Conservation (phyloP, 768 basidiomycete species). For the Russula lepida region DNA sequence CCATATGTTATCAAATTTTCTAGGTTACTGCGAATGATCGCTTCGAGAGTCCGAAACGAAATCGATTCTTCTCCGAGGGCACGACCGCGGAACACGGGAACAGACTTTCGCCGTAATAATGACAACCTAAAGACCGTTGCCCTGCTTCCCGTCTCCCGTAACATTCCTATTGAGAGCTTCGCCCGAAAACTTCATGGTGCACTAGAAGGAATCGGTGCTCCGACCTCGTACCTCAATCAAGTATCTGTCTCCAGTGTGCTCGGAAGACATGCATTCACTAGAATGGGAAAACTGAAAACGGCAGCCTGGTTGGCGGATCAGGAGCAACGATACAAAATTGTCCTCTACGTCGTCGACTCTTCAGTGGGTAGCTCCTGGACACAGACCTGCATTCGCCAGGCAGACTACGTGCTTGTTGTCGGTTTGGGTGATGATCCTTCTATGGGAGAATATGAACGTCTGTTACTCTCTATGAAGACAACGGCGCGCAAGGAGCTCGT, state of each 20-base stretch:
- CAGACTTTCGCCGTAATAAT: constrained; percentile 69
- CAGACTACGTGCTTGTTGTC: constrained; percentile 89
- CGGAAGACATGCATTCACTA: constrained; percentile 89
- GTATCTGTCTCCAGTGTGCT: constrained; percentile 86
- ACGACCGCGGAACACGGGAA: constrained; percentile 42
- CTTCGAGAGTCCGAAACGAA: constrained; percentile 81
- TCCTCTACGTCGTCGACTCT: constrained; percentile 94
- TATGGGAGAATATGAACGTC: constrained; percentile 89
- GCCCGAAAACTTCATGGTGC: constrained; percentile 82
- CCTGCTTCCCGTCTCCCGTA: constrained; percentile 77
- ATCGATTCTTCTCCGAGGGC: constrained; percentile 52
- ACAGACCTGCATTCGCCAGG: constrained; percentile 95
- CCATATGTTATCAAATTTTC: neutral
- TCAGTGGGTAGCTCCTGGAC: constrained; percentile 96
- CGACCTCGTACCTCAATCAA: constrained; percentile 89
- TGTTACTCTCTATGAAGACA: constrained; percentile 91
- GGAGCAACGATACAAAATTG: constrained; percentile 87
- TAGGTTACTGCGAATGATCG: constrained; percentile 81
- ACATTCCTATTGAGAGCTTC: constrained; percentile 84
- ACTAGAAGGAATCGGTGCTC: constrained; percentile 87
- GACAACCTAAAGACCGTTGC: constrained; percentile 91
- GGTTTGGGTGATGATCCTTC: constrained; percentile 89
- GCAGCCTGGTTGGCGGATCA: constrained; percentile 92
- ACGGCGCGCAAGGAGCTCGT: constrained; percentile 98
- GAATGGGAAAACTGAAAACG: constrained; percentile 96